phyloP scores from a whole-genome alignment of 495 filamentous ascomycete genomes.

The Podospora appendiculata region DNA sequence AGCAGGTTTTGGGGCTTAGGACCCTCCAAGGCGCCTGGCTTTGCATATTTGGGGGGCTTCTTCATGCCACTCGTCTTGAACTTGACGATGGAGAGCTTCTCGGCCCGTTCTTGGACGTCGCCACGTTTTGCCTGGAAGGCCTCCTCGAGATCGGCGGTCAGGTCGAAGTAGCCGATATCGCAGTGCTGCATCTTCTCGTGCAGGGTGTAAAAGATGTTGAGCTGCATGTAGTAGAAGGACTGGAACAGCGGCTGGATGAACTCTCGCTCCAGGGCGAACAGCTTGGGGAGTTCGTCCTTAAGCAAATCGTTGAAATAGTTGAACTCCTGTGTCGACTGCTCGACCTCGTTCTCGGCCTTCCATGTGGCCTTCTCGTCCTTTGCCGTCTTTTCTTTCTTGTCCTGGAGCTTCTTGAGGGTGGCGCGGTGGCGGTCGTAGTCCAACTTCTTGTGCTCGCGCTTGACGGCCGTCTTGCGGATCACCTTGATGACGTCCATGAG shows the following conservation, averaged over 20 bases:
- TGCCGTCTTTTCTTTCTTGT: slow-evolving; percentile 91
- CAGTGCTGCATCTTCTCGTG: slow-evolving; percentile 96
- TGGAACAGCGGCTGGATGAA: slow-evolving; percentile 98
- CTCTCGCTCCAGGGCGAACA: slow-evolving; percentile 88
- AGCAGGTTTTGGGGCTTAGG: slow-evolving; percentile 31
- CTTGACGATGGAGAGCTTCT: slow-evolving; percentile 73
- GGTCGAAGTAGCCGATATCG: slow-evolving; percentile 95
- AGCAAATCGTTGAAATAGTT: slow-evolving; percentile 95
- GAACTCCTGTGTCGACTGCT: slow-evolving; percentile 89
- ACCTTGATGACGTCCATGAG: slow-evolving; percentile 91
- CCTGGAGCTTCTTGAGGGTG: slow-evolving; percentile 85
- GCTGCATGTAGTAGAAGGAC: slow-evolving; percentile 99
- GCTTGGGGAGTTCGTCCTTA: slow-evolving; percentile 88
- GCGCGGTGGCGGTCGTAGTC: slow-evolving; percentile 86
- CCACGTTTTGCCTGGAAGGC: slow-evolving; percentile 85
- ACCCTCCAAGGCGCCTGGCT: slow-evolving; percentile 33
- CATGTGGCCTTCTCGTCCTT: slow-evolving; percentile 98
- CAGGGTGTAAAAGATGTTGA: slow-evolving; percentile 98
- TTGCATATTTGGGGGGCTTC: slow-evolving; percentile 44
- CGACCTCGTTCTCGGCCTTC: slow-evolving; percentile 88
- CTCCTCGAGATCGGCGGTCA: slow-evolving; percentile 81
- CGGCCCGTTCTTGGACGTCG: slow-evolving; percentile 71
- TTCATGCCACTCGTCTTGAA: slow-evolving; percentile 77
- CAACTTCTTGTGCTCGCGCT: slow-evolving; percentile 95
- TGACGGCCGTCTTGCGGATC: slow-evolving; percentile 78